phyloP scores from a whole-genome alignment of 2,329 filamentous ascomycete species.

The Talaromyces verruculosus region DNA sequence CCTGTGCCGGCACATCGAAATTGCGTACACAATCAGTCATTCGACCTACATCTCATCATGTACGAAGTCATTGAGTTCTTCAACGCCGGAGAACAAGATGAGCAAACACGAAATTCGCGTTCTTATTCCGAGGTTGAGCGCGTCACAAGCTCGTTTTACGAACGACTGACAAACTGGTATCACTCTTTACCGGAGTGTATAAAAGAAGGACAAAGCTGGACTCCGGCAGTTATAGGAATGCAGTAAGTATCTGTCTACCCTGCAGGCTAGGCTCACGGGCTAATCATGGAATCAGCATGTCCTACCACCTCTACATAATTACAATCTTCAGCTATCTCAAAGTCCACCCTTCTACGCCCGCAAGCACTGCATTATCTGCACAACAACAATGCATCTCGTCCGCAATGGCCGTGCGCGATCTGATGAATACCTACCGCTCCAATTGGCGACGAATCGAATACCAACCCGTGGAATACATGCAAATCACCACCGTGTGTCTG shows the following conservation, averaged over 20 bases:
- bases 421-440: conserved; percentile 13
- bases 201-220: conserved; percentile 13
- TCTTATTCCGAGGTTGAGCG: conserved; percentile 13
- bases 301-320: conserved; percentile 15
- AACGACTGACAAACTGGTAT: conserved; percentile 6
- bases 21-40: conserved; percentile 20
- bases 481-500: conserved; percentile 14
- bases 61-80: conserved; percentile 19
- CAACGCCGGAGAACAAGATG: conserved; percentile 2
- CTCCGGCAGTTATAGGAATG: conserved; percentile 15
- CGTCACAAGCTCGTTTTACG: conserved; percentile 8
- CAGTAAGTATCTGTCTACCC: conserved; percentile 11
- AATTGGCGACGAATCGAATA: conserved; percentile 19
- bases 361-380: neutral
- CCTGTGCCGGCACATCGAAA: conserved; percentile 15
- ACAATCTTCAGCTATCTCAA: conserved; percentile 20
- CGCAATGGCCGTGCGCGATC: conserved; percentile 14
- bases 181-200: conserved; percentile 15
- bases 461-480: conserved; percentile 19
- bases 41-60: conserved; percentile 19
- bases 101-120: neutral
- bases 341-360: conserved; percentile 12
- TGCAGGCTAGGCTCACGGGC: neutral
- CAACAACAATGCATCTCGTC: conserved; percentile 15
- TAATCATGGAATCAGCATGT: conserved; percentile 7